Percentiles rank a stretch among this genome's conserved stretches.
Evolutionary conservation across 2,329 filamentous ascomycete genomes (phyloP).

Genomic region (Colletotrichum tropicicola): DNA sequence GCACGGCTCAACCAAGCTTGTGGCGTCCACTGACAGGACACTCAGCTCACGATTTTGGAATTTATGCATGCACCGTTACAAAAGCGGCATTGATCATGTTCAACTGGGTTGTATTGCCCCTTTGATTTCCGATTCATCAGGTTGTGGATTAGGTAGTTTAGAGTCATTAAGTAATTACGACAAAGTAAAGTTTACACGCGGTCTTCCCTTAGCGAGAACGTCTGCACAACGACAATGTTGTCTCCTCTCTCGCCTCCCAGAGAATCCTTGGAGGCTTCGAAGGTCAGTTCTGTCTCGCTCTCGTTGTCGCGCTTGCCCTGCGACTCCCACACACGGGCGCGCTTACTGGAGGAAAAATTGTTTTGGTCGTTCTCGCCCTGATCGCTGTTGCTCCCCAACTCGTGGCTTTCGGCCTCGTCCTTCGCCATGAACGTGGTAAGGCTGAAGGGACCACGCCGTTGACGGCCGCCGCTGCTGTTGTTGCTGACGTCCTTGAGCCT

Average conservation of each 20-base stretch:
- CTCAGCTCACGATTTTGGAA: background rate
- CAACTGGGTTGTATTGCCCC: no score
- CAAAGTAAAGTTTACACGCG: background rate
- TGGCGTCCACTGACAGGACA: background rate
- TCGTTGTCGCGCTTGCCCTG: conserved; percentile 25
- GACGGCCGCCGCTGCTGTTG: conserved; percentile 3
- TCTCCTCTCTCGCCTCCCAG: conserved; percentile 9
- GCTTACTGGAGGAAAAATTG: conserved; percentile 11
- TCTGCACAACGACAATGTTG: conserved; percentile 23
- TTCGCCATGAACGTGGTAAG: conserved; percentile 39
- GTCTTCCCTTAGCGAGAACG: conserved; percentile 21
- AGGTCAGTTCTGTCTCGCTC: conserved; percentile 30
- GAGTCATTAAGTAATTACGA: background rate
- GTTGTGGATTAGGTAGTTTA: background rate
- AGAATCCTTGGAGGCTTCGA: conserved; percentile 22
- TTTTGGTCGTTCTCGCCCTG: background rate
- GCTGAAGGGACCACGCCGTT: conserved; percentile 35
- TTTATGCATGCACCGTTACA: no score
- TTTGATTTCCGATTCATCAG: background rate
- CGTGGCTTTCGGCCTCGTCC: conserved; percentile 31
- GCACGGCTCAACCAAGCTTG: no score
- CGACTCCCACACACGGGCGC: conserved; percentile 23
- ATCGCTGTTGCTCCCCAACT: conserved; percentile 9
- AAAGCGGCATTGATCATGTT: no score
- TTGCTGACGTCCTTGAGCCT: conserved; percentile 13